Evolutionary conservation across 108 stramenopile genomes (phyloP).

Genomic region (Cyclotella sp.): DNA sequence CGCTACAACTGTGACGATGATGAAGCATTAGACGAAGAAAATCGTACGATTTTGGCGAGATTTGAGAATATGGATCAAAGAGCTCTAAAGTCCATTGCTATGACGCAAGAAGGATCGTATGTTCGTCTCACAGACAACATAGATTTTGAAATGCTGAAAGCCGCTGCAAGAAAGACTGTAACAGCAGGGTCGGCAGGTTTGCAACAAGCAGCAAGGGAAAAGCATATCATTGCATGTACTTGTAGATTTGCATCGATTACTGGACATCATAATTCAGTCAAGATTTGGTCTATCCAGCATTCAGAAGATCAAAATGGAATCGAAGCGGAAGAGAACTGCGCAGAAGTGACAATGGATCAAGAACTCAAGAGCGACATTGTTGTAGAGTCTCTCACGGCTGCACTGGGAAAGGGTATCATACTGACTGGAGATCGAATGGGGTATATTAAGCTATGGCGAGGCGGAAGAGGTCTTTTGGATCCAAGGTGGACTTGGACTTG

Average conservation of each 20-base stretch:
- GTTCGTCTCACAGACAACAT: conserved; percentile 43
- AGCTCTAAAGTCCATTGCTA: conserved; percentile 25
- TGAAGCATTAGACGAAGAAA: conserved; percentile 8
- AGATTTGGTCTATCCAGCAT: conserved; percentile 41
- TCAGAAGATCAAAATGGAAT: conserved; percentile 14
- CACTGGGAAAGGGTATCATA: conserved; percentile 26
- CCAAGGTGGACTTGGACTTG: conserved; percentile 26
- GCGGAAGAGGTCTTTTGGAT: conserved; percentile 27
- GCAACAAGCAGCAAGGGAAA: conserved; percentile 34
- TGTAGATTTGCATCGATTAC: conserved; percentile 40
- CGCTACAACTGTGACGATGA: conserved; percentile 38
- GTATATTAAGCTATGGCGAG: conserved; percentile 30
- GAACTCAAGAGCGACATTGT: conserved; percentile 35
- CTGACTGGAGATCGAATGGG: conserved; percentile 49
- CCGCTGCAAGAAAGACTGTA: conserved; percentile 25
- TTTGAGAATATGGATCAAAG: conserved; percentile 40
- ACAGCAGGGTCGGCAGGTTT: conserved; percentile 25
- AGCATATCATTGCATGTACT: conserved; percentile 39
- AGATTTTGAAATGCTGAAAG: conserved; percentile 35
- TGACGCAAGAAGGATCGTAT: conserved; percentile 32
- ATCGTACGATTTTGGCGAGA: conserved; percentile 20
- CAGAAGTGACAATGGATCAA: conserved; percentile 32
- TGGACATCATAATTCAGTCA: conserved; percentile 29
- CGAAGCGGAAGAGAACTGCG: conserved; percentile 24
- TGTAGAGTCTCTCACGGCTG: conserved; percentile 31